A percentile compares a stretch with the other conserved stretches of the same genome.
These are phyloP conservation scores for Recurvomyces mirabilis DNA, from an alignment of 495 filamentous ascomycete species.

Conservation along the genomic window DNA sequence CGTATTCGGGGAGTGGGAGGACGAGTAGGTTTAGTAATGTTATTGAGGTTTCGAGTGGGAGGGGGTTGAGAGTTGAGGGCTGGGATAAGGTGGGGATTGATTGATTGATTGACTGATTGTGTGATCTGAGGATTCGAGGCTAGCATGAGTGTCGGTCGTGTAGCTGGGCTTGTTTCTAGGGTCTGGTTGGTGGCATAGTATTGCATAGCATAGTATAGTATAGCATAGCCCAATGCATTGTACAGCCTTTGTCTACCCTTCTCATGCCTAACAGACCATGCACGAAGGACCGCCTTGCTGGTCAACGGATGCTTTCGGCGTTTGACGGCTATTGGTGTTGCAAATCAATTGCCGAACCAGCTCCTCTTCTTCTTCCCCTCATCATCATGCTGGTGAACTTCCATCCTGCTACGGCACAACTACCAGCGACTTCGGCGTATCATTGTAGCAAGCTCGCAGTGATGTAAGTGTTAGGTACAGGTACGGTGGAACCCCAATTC, in stretches of 20 bases:
- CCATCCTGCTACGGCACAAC: neutral
- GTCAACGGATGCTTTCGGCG: no score
- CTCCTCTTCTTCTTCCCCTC: neutral
- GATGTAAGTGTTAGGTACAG: neutral
- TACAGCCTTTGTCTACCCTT: no score
- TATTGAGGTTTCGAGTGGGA: conserved; percentile 16
- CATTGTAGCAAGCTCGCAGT: neutral
- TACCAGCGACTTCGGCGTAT: neutral
- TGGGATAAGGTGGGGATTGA: conserved; percentile 21
- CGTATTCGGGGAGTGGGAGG: conserved; percentile 13
- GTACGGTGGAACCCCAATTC: neutral
- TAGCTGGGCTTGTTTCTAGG: no score
- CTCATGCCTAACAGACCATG: no score
- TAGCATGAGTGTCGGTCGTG: no score
- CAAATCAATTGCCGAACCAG: neutral
- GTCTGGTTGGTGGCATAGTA: no score
- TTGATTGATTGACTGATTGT: no score
- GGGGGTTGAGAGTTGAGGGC: conserved; percentile 17
- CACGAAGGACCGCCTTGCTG: no score
- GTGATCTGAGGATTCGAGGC: no score
- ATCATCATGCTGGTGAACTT: neutral
- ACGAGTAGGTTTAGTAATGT: conserved; percentile 16
- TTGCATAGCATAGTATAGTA: no score
- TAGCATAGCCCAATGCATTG: no score
- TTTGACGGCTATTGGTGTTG: no score